Evolutionary conservation across 371 early-diverging fungal species (phyloP).

Genomic region (Dentiscutata heterogama): DNA sequence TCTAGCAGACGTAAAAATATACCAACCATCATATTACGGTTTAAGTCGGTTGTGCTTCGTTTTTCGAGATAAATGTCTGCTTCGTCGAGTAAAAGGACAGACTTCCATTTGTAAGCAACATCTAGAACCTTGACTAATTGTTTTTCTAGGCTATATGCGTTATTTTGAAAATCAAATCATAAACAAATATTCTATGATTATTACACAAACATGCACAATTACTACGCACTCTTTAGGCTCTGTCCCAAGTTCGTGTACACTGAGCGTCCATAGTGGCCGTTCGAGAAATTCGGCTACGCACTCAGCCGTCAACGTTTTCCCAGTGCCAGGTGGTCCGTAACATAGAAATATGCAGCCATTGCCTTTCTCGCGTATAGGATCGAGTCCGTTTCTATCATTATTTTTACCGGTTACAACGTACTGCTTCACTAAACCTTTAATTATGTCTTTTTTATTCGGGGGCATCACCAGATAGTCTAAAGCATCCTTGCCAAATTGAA

Average conservation of each 20-base stretch:
- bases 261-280: conserved; percentile 61
- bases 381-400: conserved; percentile 42
- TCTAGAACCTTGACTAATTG: conserved; percentile 57
- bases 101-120: conserved; percentile 60
- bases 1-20: conserved; percentile 63
- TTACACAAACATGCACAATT: not conserved
- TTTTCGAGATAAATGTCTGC: conserved; percentile 40
- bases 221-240: conserved; percentile 59
- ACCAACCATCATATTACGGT: conserved; percentile 64
- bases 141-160: conserved; percentile 49
- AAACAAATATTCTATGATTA: not conserved
- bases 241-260: conserved; percentile 64
- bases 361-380: not conserved
- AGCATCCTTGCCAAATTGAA: not conserved
- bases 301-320: conserved; percentile 71
- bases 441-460: not conserved
- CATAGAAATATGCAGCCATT: not conserved
- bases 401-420: not conserved
- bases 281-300: conserved; percentile 83
- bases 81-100: conserved; percentile 62
- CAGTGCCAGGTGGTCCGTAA: too few species aligned
- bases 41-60: conserved; percentile 33
- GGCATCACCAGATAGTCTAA: not conserved
- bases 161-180: conserved; percentile 30
- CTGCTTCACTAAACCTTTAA: not conserved